Conservation (phyloP, 192 early-diverging fungal genomes). For the Podila clonocystis region DNA sequence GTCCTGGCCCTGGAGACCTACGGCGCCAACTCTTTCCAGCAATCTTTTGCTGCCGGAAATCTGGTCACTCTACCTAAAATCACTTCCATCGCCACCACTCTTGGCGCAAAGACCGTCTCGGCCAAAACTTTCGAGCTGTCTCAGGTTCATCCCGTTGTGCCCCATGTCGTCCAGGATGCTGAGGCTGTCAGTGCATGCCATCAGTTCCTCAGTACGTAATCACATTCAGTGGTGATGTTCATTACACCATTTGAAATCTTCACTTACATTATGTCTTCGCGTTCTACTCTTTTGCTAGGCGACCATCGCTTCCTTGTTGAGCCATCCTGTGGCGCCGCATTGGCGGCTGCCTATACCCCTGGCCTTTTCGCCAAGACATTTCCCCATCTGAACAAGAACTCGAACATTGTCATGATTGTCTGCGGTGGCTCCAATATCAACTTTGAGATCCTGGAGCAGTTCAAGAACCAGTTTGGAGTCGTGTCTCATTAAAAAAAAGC, state of each 20-base stretch:
- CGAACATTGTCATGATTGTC: constrained; percentile 74
- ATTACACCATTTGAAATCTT: background rate
- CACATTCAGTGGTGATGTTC: background rate
- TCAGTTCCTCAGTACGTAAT: constrained; percentile 63
- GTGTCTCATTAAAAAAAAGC: too few relatives aligned
- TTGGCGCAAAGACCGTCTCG: constrained; percentile 54
- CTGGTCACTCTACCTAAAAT: constrained; percentile 54
- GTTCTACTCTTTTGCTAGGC: constrained; percentile 55
- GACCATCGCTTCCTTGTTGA: constrained; percentile 69
- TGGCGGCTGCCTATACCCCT: constrained; percentile 68
- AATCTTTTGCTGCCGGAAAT: constrained; percentile 64
- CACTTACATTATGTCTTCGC: constrained; percentile 3
- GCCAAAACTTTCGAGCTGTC: constrained; percentile 59
- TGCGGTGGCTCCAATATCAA: constrained; percentile 75
- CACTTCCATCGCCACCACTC: constrained; percentile 57
- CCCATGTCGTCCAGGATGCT: constrained; percentile 67
- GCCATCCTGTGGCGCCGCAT: constrained; percentile 67
- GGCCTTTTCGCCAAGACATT: constrained; percentile 69
- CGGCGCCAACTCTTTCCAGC: constrained; percentile 77
- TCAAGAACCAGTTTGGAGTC: constrained; percentile 59
- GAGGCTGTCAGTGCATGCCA: constrained; percentile 62
- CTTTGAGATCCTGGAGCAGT: constrained; percentile 66
- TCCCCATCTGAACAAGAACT: constrained; percentile 59
- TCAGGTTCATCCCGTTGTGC: constrained; percentile 61
- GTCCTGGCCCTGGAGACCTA: constrained; percentile 80